Evolutionary conservation across 345 rosid species (phyloP), one percentile per base, ranked within the genome.

Genomic region (Turnera subulata): DNA sequence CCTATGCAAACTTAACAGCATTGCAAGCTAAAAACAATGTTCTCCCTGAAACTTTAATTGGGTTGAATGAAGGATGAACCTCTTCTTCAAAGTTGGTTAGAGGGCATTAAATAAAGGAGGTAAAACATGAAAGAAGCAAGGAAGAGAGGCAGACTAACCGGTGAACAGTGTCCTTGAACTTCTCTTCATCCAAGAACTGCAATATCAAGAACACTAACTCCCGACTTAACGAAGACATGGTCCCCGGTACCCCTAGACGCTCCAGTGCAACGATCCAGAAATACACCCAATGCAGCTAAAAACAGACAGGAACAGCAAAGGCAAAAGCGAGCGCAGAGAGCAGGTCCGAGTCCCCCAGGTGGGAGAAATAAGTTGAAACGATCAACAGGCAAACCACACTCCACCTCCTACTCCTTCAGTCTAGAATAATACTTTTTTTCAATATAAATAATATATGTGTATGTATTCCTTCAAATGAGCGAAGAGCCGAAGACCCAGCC

Each of bases 221-320:
- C 55, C 69, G 56, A 35, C 72, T 60, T 35, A 67, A 48, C 44
- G 65, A 67, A 47, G 72, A 53, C 61, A 67, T 59, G 7, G 70
- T 79, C 67, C 78, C 77, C 47, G 72, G 69, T 44, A 71, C 59
- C 52, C 78, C 74, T 71, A 78, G 44, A 49, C 76, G 73, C 65
- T 78, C 82, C 78, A 78, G 78, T 39, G 77, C 75, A 77, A 64
- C 59, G 59, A 58, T 69, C 24, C 17, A 32, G 44, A 46, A 40
- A 38, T 29, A 63, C 21, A 66, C 35, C 58, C 19, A 18, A 40
- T 50, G 50, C 40, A 25, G 43, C 49, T 21, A 18, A 19, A 12
- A n/a, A 46, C n/a, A 46, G 17, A 21, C 20, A 53, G 50, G n/a
- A n/a, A n/a, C n/a, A n/a, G n/a, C n/a, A 40, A 58, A 22, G 11